These are phyloP conservation scores for Boletus pseudopeckii DNA, from an alignment of 768 basidiomycete genomes.

Conservation along the genomic window DNA sequence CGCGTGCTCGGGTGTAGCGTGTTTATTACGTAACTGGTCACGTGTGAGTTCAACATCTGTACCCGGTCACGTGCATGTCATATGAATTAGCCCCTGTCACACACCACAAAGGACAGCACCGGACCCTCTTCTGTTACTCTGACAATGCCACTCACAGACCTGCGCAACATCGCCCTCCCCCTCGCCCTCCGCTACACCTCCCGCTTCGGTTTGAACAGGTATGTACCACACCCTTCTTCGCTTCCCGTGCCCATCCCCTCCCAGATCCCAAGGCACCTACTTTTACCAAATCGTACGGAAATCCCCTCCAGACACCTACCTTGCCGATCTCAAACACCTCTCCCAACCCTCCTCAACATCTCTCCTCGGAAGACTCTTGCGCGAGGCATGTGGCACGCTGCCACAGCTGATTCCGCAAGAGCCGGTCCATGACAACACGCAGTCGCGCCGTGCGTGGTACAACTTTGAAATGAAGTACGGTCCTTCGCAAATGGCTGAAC, in stretches of 20 bases:
- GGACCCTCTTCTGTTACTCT: too few species aligned
- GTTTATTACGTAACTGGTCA: constrained; percentile 31
- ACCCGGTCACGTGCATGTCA: constrained; percentile 19
- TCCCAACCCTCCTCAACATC: background rate
- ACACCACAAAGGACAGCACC: background rate
- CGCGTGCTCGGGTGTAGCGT: constrained; percentile 23
- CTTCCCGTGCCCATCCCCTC: background rate
- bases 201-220: constrained; percentile 3
- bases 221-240: background rate
- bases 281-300: background rate
- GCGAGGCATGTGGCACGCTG: background rate
- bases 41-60: constrained; percentile 26
- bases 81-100: constrained; percentile 21
- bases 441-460: background rate
- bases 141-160: background rate
- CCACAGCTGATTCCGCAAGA: background rate
- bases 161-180: background rate
- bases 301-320: background rate
- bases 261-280: background rate
- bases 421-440: background rate
- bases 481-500: background rate
- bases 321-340: background rate
- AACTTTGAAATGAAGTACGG: background rate
- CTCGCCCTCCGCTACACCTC: background rate
- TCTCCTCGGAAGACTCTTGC: constrained; percentile 1